A percentile compares a stretch with the other conserved stretches of the same genome.
Evolutionary conservation across 2,329 filamentous ascomycete species (phyloP).

Genomic region (Beauveria asiatica): DNA sequence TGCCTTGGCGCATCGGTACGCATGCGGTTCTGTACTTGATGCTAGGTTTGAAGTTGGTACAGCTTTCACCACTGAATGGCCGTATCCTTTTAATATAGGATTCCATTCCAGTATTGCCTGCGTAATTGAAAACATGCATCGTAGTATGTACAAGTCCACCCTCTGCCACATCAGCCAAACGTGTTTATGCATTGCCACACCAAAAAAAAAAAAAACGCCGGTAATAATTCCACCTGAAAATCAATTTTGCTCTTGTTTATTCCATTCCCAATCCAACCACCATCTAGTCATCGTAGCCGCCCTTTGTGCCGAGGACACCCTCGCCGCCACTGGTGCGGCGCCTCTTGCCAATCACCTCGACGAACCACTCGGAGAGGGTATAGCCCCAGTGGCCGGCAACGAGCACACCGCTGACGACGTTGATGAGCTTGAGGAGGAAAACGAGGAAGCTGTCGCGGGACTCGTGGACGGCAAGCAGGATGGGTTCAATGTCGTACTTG

Average conservation of each 20-base stretch:
- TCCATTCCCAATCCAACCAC: not conserved
- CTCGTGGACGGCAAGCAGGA: slow-evolving; percentile 78
- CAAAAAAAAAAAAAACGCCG: slow-evolving; percentile 5
- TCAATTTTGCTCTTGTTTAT: not conserved
- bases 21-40: not conserved
- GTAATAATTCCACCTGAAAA: not conserved
- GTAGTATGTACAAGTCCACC: not conserved
- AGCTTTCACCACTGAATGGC: not conserved
- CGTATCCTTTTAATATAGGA: not conserved
- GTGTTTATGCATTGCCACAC: not conserved
- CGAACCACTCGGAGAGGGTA: slow-evolving; percentile 70
- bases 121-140: not conserved
- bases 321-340: slow-evolving; percentile 36
- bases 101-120: not conserved
- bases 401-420: slow-evolving; percentile 82
- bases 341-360: slow-evolving; percentile 44
- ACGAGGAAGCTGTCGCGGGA: slow-evolving; percentile 65
- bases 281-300: slow-evolving; percentile 21
- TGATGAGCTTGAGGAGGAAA: slow-evolving; percentile 75
- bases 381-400: slow-evolving; percentile 93
- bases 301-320: slow-evolving; percentile 43
- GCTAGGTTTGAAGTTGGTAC: not conserved
- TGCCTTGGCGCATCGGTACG: not conserved
- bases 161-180: not conserved
- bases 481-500: slow-evolving; percentile 98